A percentile compares a stretch with the other conserved stretches of the same genome.
Evolutionary conservation across 2,329 filamentous ascomycete genomes (phyloP).

Genomic region (Pseudodiploospora longispora): DNA sequence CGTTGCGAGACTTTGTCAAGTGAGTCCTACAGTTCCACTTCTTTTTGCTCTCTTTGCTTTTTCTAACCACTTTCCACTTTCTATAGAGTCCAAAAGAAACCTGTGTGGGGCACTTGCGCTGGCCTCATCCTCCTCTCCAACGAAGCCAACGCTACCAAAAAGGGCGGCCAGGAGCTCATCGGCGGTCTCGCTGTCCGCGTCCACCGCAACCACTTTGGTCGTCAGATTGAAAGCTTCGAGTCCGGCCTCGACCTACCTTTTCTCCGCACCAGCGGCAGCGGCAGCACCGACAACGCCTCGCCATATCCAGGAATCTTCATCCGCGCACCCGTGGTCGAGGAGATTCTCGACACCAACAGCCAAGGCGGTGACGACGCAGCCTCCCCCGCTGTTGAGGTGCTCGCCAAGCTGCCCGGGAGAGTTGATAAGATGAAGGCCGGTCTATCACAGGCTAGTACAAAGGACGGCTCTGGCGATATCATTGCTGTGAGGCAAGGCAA

Average conservation of each 20-base stretch:
- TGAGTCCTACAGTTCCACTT: conserved; percentile 32
- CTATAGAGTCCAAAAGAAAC: conserved; percentile 61
- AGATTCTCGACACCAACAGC: conserved; percentile 46
- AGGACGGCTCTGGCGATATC: conserved; percentile 59
- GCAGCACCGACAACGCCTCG: conserved; percentile 14
- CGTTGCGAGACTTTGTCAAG: conserved; percentile 85
- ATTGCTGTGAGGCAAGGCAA: conserved; percentile 87
- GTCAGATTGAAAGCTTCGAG: conserved; percentile 88
- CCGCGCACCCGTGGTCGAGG: conserved; percentile 85
- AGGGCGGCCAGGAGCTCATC: conserved; percentile 85
- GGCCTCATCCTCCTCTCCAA: conserved; percentile 87
- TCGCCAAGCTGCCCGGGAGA: conserved; percentile 41
- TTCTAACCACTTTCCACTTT: too few species aligned
- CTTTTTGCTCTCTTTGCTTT: not conserved
- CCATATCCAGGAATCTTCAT: conserved; percentile 83
- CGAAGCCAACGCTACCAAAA: conserved; percentile 79
- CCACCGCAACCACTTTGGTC: conserved; percentile 89
- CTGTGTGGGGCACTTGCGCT: conserved; percentile 93
- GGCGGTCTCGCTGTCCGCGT: conserved; percentile 86
- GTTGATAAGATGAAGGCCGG: conserved; percentile 29
- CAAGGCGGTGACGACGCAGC: conserved; percentile 7
- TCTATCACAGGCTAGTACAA: conserved; percentile 28
- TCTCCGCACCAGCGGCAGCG: conserved; percentile 33
- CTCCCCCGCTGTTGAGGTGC: conserved; percentile 35
- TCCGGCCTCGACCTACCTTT: conserved; percentile 67